Conservation (phyloP, 2,329 filamentous ascomycete genomes). For the Nectriaceae sp. region DNA sequence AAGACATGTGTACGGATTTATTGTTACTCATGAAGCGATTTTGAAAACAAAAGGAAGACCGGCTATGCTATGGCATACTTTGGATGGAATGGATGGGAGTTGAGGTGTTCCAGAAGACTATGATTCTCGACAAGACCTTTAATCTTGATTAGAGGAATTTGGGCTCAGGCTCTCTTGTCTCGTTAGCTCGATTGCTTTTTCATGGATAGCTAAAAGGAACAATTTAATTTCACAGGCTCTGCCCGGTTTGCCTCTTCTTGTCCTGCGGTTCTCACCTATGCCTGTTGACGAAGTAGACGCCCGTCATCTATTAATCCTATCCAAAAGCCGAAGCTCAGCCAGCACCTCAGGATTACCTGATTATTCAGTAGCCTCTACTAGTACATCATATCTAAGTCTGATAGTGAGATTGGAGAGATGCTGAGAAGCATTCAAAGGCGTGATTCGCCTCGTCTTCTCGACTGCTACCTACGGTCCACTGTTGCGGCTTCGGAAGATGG, state of each 20-base stretch:
- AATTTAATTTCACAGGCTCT: no score
- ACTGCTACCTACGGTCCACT: no score
- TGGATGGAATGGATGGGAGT: constrained; percentile 21
- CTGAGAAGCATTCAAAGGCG: no score
- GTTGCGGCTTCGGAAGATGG: no score
- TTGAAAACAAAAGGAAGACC: constrained; percentile 19
- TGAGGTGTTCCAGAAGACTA: constrained; percentile 18
- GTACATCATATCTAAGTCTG: not conserved
- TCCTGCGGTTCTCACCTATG: no score
- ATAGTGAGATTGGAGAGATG: no score
- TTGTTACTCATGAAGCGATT: constrained; percentile 15
- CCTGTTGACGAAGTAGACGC: no score
- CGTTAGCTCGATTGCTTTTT: constrained; percentile 9
- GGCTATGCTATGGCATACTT: constrained; percentile 13
- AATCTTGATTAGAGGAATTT: constrained; percentile 17
- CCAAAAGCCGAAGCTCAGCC: not conserved
- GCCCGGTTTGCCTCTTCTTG: no score
- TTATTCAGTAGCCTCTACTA: no score
- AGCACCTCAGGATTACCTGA: not conserved
- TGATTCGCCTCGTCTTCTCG: no score
- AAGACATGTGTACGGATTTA: constrained; percentile 13
- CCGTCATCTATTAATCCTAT: not conserved
- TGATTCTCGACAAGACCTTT: constrained; percentile 18
- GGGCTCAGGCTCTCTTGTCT: constrained; percentile 24
- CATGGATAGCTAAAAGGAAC: no score